A percentile compares a stretch with the other conserved stretches of the same genome.
These are phyloP conservation scores for Mycena rosella DNA, from an alignment of 768 basidiomycete species.

Conservation along the genomic window DNA sequence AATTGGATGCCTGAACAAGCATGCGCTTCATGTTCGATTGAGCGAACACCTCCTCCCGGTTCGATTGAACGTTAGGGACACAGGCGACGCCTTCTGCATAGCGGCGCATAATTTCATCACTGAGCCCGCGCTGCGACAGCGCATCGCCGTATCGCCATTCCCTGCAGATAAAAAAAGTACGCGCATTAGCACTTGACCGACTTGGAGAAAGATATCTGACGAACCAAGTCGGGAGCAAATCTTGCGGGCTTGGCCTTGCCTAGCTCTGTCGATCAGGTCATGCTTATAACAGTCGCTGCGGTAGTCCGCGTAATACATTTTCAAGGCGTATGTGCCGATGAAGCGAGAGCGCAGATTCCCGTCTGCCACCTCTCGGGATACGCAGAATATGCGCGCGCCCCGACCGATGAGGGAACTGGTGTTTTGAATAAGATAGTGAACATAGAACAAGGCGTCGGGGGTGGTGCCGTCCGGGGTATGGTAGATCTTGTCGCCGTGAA, in stretches of 20 bases:
- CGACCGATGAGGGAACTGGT: background rate
- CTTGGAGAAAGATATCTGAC: background rate
- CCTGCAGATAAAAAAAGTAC: background rate
- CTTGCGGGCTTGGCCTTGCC: background rate
- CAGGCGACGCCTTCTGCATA: background rate
- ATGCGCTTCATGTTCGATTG: background rate
- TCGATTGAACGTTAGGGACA: background rate
- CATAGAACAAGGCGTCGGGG: background rate
- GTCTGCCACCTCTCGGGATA: background rate
- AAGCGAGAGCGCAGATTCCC: background rate
- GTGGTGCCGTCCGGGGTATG: background rate
- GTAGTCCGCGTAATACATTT: background rate
- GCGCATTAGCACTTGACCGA: background rate
- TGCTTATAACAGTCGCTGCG: background rate
- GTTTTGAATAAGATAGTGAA: background rate
- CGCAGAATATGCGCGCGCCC: background rate
- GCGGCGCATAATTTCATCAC: background rate
- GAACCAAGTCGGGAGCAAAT: background rate
- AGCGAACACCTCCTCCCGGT: background rate
- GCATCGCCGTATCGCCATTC: background rate
- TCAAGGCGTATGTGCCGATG: background rate
- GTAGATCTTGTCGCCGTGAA: background rate
- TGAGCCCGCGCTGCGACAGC: background rate
- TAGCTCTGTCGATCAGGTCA: background rate
- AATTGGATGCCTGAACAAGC: background rate